Conservation (phyloP, 2,329 filamentous ascomycete species). For the Neopestalotiopsis rosae region DNA sequence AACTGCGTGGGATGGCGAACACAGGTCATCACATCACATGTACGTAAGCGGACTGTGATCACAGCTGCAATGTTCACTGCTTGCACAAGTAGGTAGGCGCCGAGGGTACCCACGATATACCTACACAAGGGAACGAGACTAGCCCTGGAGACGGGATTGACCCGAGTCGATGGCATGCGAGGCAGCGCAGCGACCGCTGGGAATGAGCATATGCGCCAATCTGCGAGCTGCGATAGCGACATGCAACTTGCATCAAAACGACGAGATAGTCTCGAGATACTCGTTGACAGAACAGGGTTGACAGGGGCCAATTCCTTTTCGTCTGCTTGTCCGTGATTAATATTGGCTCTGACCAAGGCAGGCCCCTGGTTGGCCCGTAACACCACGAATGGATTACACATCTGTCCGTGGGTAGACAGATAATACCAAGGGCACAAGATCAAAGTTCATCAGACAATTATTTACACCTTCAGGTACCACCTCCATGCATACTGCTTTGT, state of each 20-base stretch:
- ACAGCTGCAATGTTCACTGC: neutral
- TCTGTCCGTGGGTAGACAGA: neutral
- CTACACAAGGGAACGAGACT: neutral
- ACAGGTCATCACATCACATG: too few species aligned
- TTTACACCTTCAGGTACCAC: neutral
- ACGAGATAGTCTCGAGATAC: constrained; percentile 1
- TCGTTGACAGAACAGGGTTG: constrained; percentile 12
- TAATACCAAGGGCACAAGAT: neutral
- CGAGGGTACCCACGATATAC: neutral
- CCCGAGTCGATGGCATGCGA: constrained; percentile 7
- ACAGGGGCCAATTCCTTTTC: constrained; percentile 1
- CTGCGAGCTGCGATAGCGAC: neutral
- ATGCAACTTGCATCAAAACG: neutral
- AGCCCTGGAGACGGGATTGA: neutral
- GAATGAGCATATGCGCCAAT: constrained; percentile 5
- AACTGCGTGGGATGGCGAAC: too few species aligned
- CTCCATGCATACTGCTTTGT: neutral
- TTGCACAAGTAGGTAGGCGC: neutral
- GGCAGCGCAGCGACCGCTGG: neutral
- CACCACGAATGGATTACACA: neutral
- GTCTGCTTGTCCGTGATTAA: constrained; percentile 15
- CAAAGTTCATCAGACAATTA: neutral
- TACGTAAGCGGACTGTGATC: too few species aligned
- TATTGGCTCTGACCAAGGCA: constrained; percentile 14
- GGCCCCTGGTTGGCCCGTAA: constrained; percentile 2